A percentile compares a stretch with the other conserved stretches of the same genome.
Conservation (phyloP, 805 yeast species). For the Saturnispora halmiae region DNA sequence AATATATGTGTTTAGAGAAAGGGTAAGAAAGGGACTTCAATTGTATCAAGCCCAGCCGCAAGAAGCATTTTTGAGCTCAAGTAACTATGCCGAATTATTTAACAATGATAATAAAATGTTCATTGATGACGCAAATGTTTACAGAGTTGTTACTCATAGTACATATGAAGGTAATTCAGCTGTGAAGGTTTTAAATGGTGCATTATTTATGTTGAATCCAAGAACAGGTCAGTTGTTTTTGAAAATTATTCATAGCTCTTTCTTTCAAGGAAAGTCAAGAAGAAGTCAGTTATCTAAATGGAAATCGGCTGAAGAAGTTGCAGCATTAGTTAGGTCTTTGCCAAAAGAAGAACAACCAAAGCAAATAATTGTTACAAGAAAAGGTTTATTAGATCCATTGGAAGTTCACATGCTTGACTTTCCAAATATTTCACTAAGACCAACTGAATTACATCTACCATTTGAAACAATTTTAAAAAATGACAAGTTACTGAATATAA, state of each 20-base stretch:
- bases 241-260: constrained; percentile 86
- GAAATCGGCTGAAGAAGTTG: constrained; percentile 97
- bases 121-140: constrained; percentile 90
- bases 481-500: constrained; percentile 69
- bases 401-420: constrained; percentile 97
- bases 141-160: constrained; percentile 82
- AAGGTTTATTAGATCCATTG: constrained; percentile 86
- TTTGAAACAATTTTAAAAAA: constrained; percentile 79
- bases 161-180: constrained; percentile 90
- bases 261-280: constrained; percentile 95
- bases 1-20: constrained; percentile 78
- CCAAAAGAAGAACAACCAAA: constrained; percentile 94
- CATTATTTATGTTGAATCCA: constrained; percentile 83
- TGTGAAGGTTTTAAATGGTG: constrained; percentile 90
- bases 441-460: constrained; percentile 83
- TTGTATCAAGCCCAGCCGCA: constrained; percentile 90
- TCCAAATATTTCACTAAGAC: constrained; percentile 82
- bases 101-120: constrained; percentile 76
- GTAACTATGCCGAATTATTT: constrained; percentile 84
- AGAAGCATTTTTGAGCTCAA: constrained; percentile 81
- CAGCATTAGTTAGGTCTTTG: constrained; percentile 78
- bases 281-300: constrained; percentile 90
- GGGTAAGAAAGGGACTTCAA: constrained; percentile 89
- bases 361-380: constrained; percentile 81
- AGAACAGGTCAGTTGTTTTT: constrained; percentile 82